phyloP scores from a whole-genome alignment of 345 rosid genomes.

The Erysimum cheiranthoides region DNA sequence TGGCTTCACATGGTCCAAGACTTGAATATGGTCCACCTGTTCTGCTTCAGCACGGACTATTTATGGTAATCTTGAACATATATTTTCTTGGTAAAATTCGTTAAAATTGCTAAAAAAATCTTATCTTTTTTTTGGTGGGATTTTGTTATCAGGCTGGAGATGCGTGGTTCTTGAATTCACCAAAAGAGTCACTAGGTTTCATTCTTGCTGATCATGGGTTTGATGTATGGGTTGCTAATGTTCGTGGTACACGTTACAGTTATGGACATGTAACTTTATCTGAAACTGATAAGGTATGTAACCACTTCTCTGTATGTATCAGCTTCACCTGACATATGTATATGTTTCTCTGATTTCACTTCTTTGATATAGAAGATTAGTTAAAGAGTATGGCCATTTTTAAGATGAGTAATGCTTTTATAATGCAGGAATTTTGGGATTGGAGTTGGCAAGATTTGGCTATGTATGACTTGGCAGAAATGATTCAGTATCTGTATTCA shows the following conservation, averaged over 20 bases:
- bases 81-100: neutral
- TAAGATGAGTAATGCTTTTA: neutral
- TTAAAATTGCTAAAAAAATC: slow-evolving; percentile 28
- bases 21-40: slow-evolving; percentile 62
- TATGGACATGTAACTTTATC: slow-evolving; percentile 79
- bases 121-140: slow-evolving; percentile 21
- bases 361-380: neutral
- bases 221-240: slow-evolving; percentile 94
- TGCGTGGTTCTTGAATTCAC: slow-evolving; percentile 76
- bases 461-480: slow-evolving; percentile 72
- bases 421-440: slow-evolving; percentile 85
- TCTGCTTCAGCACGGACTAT: slow-evolving; percentile 88
- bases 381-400: neutral
- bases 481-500: slow-evolving; percentile 60
- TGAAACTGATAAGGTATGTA: slow-evolving; percentile 68
- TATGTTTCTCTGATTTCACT: neutral
- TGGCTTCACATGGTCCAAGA: slow-evolving; percentile 54
- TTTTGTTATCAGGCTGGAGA: slow-evolving; percentile 70
- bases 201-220: slow-evolving; percentile 89
- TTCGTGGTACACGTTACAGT: slow-evolving; percentile 92
- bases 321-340: neutral
- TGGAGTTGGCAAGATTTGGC: slow-evolving; percentile 99
- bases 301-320: slow-evolving; percentile 2
- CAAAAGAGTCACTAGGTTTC: slow-evolving; percentile 75
- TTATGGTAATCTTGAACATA: slow-evolving; percentile 63